Conservation (phyloP, 169 alveolate species). For the Blepharisma undulans region DNA sequence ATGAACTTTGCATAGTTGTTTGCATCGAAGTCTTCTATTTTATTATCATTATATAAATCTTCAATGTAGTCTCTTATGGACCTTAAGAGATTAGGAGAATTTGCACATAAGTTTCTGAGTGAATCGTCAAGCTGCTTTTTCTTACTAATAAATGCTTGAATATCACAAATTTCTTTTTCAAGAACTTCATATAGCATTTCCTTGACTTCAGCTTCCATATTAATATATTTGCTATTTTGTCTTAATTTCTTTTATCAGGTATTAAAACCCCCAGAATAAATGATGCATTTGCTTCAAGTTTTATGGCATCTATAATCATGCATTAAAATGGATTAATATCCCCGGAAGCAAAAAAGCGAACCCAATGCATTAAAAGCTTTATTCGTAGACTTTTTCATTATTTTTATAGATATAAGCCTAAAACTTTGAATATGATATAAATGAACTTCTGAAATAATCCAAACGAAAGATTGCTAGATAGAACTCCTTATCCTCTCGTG, state of each 20-base stretch:
- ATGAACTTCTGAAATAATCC: too few species aligned
- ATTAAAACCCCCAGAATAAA: too few species aligned
- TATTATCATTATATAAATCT: neutral
- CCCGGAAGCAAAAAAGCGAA: too few species aligned
- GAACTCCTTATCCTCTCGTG: too few species aligned
- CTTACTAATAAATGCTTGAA: neutral
- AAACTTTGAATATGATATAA: too few species aligned
- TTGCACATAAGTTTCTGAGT: neutral
- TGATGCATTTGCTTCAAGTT: too few species aligned
- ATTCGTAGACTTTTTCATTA: neutral
- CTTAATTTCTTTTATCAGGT: too few species aligned
- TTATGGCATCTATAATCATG: too few species aligned
- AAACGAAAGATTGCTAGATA: too few species aligned
- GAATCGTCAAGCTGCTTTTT: neutral
- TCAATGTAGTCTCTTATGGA: neutral
- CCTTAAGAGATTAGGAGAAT: neutral
- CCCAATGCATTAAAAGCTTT: too few species aligned
- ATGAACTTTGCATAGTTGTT: neutral
- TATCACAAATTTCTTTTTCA: neutral
- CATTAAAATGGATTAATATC: too few species aligned
- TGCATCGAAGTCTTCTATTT: neutral
- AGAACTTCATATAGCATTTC: neutral
- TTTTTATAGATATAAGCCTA: neutral
- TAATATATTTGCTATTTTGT: neutral
- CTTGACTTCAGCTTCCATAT: neutral